phyloP scores from a whole-genome alignment of 352 stramenopile genomes.

The Pythium plurisporium region DNA sequence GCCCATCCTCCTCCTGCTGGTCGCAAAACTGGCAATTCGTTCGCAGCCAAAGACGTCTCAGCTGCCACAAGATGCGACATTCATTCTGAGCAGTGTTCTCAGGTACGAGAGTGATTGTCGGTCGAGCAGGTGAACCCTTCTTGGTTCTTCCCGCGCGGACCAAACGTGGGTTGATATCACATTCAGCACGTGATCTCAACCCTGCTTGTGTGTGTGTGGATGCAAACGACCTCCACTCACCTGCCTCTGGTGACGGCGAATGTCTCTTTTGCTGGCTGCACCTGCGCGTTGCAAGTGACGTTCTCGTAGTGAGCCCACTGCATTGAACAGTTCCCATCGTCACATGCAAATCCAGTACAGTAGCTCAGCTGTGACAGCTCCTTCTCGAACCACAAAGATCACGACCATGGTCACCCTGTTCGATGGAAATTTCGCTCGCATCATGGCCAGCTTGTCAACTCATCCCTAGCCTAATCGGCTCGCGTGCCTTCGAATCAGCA shows the following conservation, averaged over 20 bases:
- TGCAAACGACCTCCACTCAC: neutral
- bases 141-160: too few relatives aligned
- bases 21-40: neutral
- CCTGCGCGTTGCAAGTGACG: too few relatives aligned
- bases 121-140: neutral
- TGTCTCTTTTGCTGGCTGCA: neutral
- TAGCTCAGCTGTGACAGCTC: too few relatives aligned
- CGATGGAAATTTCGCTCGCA: too few relatives aligned
- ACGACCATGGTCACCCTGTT: too few relatives aligned
- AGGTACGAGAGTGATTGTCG: neutral
- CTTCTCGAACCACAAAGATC: too few relatives aligned
- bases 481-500: too few relatives aligned
- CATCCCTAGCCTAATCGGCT: too few relatives aligned
- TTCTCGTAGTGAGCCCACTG: too few relatives aligned
- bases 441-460: too few relatives aligned
- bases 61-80: neutral
- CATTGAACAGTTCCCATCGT: too few relatives aligned
- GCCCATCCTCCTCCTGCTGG: neutral
- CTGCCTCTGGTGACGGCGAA: neutral
- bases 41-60: conserved; percentile 1
- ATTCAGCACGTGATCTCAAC: neutral
- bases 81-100: neutral
- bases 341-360: too few relatives aligned
- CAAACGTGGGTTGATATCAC: neutral
- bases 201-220: neutral